These are phyloP conservation scores for Ogataea ganodermae DNA, from an alignment of 805 yeast species.

Conservation along the genomic window DNA sequence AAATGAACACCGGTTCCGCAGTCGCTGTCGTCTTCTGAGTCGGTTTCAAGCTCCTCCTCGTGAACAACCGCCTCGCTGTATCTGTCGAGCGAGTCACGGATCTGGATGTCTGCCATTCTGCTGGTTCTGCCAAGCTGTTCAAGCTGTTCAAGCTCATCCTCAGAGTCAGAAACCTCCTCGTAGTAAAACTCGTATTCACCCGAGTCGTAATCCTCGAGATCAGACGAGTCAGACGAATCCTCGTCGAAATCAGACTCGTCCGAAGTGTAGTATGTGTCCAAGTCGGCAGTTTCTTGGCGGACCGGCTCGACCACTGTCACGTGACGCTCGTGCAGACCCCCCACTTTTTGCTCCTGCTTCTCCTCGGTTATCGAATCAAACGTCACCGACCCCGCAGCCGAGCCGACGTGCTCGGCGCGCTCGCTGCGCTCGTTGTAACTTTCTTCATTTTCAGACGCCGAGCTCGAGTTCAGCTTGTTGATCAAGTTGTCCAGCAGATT, in stretches of 20 bases:
- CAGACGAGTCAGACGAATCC: conserved; percentile 27
- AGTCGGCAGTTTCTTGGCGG: conserved; percentile 17
- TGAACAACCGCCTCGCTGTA: conserved; percentile 4
- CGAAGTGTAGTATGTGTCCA: conserved; percentile 20
- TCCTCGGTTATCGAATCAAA: conserved; percentile 19
- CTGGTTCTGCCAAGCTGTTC: background rate
- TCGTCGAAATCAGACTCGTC: conserved; percentile 35
- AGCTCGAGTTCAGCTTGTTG: conserved; percentile 43
- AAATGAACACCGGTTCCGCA: conserved; percentile 11
- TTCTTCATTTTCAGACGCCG: conserved; percentile 1
- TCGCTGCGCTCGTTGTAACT: no score
- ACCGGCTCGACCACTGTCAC: conserved; percentile 21
- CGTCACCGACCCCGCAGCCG: conserved; percentile 1
- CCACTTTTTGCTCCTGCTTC: conserved; percentile 7
- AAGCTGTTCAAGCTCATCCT: conserved; percentile 9
- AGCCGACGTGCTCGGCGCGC: background rate
- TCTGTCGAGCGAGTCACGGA: background rate
- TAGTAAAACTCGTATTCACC: conserved; percentile 20
- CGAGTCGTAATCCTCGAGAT: conserved; percentile 18
- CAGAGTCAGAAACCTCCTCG: conserved; percentile 22
- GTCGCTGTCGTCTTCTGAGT: conserved; percentile 18
- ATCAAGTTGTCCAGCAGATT: conserved; percentile 66
- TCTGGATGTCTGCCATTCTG: background rate
- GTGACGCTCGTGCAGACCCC: conserved; percentile 8
- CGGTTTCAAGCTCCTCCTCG: conserved; percentile 9